Base-by-base conservation (phyloP, 345 rosid species). In the Hevea brasiliensis region DNA sequence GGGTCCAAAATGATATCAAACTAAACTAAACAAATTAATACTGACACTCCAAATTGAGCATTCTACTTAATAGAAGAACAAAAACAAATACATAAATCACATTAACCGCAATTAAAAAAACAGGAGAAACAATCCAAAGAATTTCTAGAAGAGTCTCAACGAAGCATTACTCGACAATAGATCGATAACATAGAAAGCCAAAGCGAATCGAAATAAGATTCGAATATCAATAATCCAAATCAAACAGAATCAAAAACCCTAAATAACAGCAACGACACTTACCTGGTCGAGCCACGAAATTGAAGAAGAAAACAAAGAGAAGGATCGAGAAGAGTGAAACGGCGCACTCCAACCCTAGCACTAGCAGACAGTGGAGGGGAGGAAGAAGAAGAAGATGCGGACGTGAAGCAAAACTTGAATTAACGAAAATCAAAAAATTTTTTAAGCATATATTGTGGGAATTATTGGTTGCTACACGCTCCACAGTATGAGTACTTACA, bases 321-420 rank as follows among this genome's bases (percentile, higher is more conserved):
- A 8, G 20, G 68, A 64, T 42, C 35, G 53, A 14, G 68, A 73
- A 21, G 80, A 73, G 76, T 67, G 29, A 77, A 77, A 76, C 79
- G 76, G 76, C 73, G 72, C 67, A 21, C 29, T 40, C 14, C 20
- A 64, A 64, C 53, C 68, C 53, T 42, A 64, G 32, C 15, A 23
- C 5, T n/a, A n/a, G n/a, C n/a, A n/a, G n/a, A n/a, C n/a, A n/a
- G n/a, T n/a, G n/a, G n/a, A n/a, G n/a, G n/a, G 11, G 13, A n/a
- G 4, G 53, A 61, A 18, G 35, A 64, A 64, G 53, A 12, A 44
- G 67, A 32, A 42, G 44, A 24, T 14, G 68, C 3, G 27, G 67
- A 63, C 13, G 45, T 14, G 41, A 37, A 61, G 32, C 64, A 23
- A 27, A 14, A 47, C 51, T 47, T 11, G 51, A 47, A 13, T 47